Percentiles rank a stretch among this genome's conserved stretches.
These are phyloP conservation scores for Keithomyces neogunnii DNA, from an alignment of 2,329 filamentous ascomycete genomes.

Conservation along the genomic window DNA sequence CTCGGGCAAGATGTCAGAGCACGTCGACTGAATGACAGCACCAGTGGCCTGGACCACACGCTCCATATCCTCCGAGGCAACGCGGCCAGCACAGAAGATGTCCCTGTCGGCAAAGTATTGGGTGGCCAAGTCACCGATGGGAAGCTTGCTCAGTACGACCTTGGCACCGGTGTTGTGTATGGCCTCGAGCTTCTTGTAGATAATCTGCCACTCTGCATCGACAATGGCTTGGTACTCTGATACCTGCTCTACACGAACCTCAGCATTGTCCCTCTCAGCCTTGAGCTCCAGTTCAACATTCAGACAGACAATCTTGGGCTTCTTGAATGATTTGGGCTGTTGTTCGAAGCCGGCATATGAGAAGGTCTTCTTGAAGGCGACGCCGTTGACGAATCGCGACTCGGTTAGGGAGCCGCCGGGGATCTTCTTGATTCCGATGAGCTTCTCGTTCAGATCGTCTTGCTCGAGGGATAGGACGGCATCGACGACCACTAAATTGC, in stretches of 20 bases:
- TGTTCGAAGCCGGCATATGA: slow-evolving; percentile 98
- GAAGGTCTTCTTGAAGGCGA: slow-evolving; percentile 99
- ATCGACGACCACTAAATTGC: slow-evolving; percentile 78
- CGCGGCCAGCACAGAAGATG: slow-evolving; percentile 95
- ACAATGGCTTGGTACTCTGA: slow-evolving; percentile 99
- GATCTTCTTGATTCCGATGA: slow-evolving; percentile 98
- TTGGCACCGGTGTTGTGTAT: slow-evolving; percentile 90
- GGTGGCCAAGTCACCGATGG: slow-evolving; percentile 93
- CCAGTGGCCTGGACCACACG: slow-evolving; percentile 92
- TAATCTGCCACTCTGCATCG: slow-evolving; percentile 99
- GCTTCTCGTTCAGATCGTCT: slow-evolving; percentile 92
- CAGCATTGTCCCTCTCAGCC: slow-evolving; percentile 98
- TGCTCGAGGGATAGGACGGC: slow-evolving; percentile 93
- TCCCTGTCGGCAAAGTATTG: slow-evolving; percentile 98
- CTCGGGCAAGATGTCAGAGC: slow-evolving; percentile 83
- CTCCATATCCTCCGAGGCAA: slow-evolving; percentile 86
- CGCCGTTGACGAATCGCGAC: slow-evolving; percentile 92
- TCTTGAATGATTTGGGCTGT: slow-evolving; percentile 89
- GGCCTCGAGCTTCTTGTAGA: slow-evolving; percentile 98
- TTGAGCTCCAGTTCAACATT: slow-evolving; percentile 98
- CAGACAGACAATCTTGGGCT: slow-evolving; percentile 93
- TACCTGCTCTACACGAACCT: slow-evolving; percentile 95
- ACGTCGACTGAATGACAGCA: slow-evolving; percentile 87
- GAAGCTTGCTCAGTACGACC: slow-evolving; percentile 93
- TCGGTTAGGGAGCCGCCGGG: slow-evolving; percentile 93